phyloP scores from a whole-genome alignment of 139 green algal genomes.

The Volvox africanus region DNA sequence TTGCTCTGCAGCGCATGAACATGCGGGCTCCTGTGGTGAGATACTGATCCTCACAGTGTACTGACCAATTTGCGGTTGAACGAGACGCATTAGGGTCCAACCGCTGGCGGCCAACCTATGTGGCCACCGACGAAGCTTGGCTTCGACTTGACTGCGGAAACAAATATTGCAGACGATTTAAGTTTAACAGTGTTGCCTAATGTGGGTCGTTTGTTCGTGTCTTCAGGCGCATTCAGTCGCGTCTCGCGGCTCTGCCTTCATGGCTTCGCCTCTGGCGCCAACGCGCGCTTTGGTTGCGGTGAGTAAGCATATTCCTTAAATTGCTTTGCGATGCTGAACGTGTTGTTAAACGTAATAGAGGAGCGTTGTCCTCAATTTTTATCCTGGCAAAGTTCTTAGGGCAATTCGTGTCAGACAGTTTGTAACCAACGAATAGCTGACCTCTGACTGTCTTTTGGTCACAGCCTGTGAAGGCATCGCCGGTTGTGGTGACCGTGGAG shows the following conservation, averaged over 20 bases:
- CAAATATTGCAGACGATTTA: no score
- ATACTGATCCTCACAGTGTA: neutral
- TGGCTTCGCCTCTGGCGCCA: slow-evolving; percentile 44
- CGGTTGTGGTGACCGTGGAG: slow-evolving; percentile 53
- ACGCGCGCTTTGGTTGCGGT: slow-evolving; percentile 43
- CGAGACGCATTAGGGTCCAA: neutral
- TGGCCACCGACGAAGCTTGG: neutral
- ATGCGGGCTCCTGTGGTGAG: slow-evolving; percentile 22
- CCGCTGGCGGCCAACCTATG: neutral
- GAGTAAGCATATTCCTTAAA: neutral
- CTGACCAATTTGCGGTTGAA: no score
- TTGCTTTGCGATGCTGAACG: no score
- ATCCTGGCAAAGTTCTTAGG: no score
- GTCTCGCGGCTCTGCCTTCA: slow-evolving; percentile 52
- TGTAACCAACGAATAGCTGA: neutral
- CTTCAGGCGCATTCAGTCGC: slow-evolving; percentile 28
- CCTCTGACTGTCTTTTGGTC: neutral
- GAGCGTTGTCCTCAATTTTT: no score
- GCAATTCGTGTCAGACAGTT: no score
- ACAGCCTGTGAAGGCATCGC: slow-evolving; percentile 50
- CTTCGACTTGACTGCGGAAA: neutral
- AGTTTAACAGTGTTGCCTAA: no score
- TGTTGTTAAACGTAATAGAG: no score
- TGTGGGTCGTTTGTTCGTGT: neutral
- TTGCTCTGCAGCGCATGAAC: slow-evolving; percentile 35